Evolutionary conservation across 305 asterid genomes (phyloP).

Genomic region (Lippia alba): DNA sequence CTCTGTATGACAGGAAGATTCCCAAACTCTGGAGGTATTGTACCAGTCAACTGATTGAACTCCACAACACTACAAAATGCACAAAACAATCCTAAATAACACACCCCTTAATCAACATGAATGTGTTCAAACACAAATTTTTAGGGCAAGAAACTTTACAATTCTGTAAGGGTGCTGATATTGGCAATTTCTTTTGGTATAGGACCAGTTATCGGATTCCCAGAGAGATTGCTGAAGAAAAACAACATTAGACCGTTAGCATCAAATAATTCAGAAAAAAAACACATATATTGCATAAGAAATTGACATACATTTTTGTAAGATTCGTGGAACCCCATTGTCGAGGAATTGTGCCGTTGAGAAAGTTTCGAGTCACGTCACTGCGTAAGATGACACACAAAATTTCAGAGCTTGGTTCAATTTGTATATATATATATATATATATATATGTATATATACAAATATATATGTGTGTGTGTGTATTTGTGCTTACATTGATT

Average conservation of each 20-base stretch:
- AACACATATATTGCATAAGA: background rate
- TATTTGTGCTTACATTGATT: slow-evolving; percentile 39
- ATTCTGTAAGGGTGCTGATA: slow-evolving; percentile 41
- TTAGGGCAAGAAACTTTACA: slow-evolving; percentile 35
- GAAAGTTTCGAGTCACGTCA: slow-evolving; percentile 47
- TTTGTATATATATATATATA: no score
- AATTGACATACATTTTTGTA: background rate
- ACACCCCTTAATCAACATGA: slow-evolving; percentile 3
- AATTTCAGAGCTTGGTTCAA: background rate
- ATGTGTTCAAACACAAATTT: background rate
- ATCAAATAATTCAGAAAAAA: background rate
- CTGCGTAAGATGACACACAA: slow-evolving; percentile 28
- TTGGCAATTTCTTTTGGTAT: slow-evolving; percentile 52
- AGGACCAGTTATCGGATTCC: slow-evolving; percentile 50
- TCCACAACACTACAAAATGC: slow-evolving; percentile 37
- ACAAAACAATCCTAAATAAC: background rate
- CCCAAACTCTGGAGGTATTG: slow-evolving; percentile 54
- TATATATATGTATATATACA: no score
- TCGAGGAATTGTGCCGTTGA: slow-evolving; percentile 51
- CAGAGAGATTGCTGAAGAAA: slow-evolving; percentile 43
- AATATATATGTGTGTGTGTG: background rate
- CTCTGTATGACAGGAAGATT: slow-evolving; percentile 35
- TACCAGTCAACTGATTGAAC: slow-evolving; percentile 45
- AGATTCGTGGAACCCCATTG: slow-evolving; percentile 58
- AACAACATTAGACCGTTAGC: background rate